These are phyloP conservation scores for Blastobotrys elegans DNA, from an alignment of 1,139 yeast species.

Conservation along the genomic window DNA sequence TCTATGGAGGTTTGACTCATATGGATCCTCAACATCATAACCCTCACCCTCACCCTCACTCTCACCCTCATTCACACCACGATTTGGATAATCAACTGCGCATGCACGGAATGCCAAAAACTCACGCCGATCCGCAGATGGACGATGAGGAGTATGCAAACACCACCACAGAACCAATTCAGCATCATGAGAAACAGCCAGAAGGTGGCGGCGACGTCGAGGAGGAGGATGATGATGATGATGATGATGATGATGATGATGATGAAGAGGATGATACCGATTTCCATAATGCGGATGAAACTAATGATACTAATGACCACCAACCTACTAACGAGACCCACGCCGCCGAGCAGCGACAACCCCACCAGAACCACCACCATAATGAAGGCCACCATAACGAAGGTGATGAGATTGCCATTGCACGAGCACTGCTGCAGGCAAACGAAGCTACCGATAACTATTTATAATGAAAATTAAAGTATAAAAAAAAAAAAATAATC, in stretches of 20 bases:
- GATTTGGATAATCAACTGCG: too few relatives aligned
- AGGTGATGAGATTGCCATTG: slow-evolving; percentile 55
- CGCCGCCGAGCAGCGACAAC: not conserved
- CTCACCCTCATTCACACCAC: too few relatives aligned
- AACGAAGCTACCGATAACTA: slow-evolving; percentile 37
- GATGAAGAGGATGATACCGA: not conserved
- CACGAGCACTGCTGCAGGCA: slow-evolving; percentile 60
- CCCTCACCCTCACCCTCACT: slow-evolving; percentile 20
- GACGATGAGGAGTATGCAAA: not conserved
- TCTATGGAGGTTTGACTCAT: too few relatives aligned
- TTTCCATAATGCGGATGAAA: not conserved
- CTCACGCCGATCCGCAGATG: slow-evolving; percentile 14
- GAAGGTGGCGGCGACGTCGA: too few relatives aligned
- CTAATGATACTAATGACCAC: not conserved
- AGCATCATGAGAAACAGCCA: too few relatives aligned
- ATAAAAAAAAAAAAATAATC: not conserved
- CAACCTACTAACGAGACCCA: not conserved
- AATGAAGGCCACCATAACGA: slow-evolving; percentile 3
- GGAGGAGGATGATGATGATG: not conserved
- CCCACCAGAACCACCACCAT: slow-evolving; percentile 14
- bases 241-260: not conserved
- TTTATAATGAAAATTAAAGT: not conserved
- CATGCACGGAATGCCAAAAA: too few relatives aligned
- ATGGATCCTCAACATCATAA: too few relatives aligned
- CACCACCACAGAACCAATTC: not conserved